A percentile compares a stretch with the other conserved stretches of the same genome.
Evolutionary conservation across 1,139 yeast genomes (phyloP).

Genomic region (Yamadazyma aaseri): DNA sequence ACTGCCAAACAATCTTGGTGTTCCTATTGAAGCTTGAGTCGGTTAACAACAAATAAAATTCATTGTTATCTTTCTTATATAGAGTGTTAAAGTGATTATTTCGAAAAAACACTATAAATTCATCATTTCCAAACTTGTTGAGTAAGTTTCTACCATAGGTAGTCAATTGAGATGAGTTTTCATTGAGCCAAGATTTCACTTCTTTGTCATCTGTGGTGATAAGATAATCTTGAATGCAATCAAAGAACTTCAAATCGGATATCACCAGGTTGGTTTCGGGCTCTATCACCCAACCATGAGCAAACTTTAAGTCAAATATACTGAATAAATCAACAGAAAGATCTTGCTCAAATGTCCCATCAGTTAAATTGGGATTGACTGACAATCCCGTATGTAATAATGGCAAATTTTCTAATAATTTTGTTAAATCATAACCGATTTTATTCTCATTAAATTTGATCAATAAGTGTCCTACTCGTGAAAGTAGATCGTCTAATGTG

Average conservation of each 20-base stretch:
- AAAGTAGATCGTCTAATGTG: constrained; percentile 33
- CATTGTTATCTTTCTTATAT: constrained; percentile 48
- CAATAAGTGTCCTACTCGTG: constrained; percentile 46
- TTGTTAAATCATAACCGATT: constrained; percentile 25
- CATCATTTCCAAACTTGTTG: constrained; percentile 34
- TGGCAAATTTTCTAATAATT: constrained; percentile 55
- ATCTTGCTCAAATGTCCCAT: constrained; percentile 56
- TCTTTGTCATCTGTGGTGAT: constrained; percentile 17
- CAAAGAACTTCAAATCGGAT: constrained; percentile 38
- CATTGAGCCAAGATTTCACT: constrained; percentile 40
- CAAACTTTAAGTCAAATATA: constrained; percentile 39
- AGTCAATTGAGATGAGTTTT: constrained; percentile 71
- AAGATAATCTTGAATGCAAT: constrained; percentile 43
- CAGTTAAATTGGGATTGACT: constrained; percentile 64
- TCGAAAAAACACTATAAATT: constrained; percentile 68
- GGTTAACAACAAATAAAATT: constrained; percentile 63
- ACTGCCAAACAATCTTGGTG: constrained; percentile 70
- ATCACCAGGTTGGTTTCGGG: constrained; percentile 16
- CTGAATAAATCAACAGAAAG: constrained; percentile 36
- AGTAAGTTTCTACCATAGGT: constrained; percentile 54
- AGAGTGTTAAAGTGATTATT: constrained; percentile 83
- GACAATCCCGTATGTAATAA: constrained; percentile 68
- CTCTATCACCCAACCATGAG: constrained; percentile 52
- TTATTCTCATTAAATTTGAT: constrained; percentile 24
- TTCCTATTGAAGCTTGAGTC: constrained; percentile 61